Conservation (phyloP, 345 rosid species). For the Aurinia saxatilis region DNA sequence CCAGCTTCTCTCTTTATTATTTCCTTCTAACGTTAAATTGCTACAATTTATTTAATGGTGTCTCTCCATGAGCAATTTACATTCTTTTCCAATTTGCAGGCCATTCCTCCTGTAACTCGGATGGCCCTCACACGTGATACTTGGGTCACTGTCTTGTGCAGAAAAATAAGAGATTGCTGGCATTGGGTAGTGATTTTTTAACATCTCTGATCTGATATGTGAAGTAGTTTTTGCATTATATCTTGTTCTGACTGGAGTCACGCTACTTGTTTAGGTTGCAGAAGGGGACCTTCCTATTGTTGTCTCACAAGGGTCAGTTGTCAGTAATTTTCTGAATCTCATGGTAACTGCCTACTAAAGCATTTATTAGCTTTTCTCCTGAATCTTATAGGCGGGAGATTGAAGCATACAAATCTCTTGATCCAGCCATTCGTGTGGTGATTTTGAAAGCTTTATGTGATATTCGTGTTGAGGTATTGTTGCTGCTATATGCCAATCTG, state of each 20-base stretch:
- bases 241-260: constrained; percentile 25
- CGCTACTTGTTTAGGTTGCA: constrained; percentile 61
- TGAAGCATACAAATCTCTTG: constrained; percentile 78
- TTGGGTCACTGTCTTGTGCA: constrained; percentile 95
- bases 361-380: constrained; percentile 27
- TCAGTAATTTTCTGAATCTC: constrained; percentile 16
- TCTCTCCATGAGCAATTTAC: no score
- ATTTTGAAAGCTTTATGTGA: constrained; percentile 95
- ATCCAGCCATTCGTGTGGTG: constrained; percentile 91
- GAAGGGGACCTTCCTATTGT: constrained; percentile 96
- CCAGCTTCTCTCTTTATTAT: no score
- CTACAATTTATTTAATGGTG: no score
- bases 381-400: constrained; percentile 56
- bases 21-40: no score
- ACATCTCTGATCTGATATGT: constrained; percentile 16
- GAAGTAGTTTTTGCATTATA: constrained; percentile 8
- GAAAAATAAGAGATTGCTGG: constrained; percentile 99
- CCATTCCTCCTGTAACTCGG: constrained; percentile 85
- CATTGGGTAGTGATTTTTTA: constrained; percentile 69
- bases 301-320: constrained; percentile 92
- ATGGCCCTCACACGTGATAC: constrained; percentile 97
- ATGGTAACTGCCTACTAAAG: neutral
- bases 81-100: constrained; percentile 39
- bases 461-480: constrained; percentile 93
- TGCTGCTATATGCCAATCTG: neutral